Evolutionary conservation across 805 yeast genomes (phyloP).

Genomic region (Clavispora santaluciae): DNA sequence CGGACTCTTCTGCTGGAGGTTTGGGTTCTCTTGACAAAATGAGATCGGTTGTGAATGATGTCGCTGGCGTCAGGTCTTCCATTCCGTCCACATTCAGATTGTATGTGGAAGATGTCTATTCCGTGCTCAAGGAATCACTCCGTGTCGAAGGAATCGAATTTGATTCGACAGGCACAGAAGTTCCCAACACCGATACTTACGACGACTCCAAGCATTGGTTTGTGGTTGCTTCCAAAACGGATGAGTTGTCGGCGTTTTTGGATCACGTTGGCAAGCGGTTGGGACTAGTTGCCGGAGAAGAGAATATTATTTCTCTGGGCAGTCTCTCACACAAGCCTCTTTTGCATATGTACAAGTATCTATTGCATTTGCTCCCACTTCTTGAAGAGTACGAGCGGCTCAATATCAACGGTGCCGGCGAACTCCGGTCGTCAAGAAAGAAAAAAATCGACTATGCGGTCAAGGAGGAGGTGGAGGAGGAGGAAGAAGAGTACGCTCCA

Average conservation of each 20-base stretch:
- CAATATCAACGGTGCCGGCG: conserved; percentile 3
- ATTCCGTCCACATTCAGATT: conserved; percentile 31
- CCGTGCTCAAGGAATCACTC: conserved; percentile 25
- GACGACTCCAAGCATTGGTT: conserved; percentile 22
- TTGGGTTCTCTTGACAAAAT: conserved; percentile 31
- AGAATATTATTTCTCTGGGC: conserved; percentile 10
- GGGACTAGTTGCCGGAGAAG: conserved; percentile 10
- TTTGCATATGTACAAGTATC: conserved; percentile 24
- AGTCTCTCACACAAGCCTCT: conserved; percentile 25
- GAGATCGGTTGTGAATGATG: conserved; percentile 19
- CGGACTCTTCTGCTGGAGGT: conserved; percentile 31
- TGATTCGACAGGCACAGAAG: conserved; percentile 27
- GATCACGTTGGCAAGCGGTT: conserved; percentile 19
- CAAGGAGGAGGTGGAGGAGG: conserved; percentile 2
- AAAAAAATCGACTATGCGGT: conserved; percentile 12
- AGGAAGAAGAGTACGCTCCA: conserved; percentile 7
- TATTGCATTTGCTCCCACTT: conserved; percentile 24
- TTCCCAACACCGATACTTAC: conserved; percentile 4
- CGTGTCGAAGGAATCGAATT: conserved; percentile 31
- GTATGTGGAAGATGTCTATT: conserved; percentile 39
- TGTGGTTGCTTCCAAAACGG: conserved; percentile 31
- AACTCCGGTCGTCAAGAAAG: conserved; percentile 10
- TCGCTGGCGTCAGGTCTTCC: conserved; percentile 7
- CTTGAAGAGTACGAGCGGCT: conserved; percentile 14
- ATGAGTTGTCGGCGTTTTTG: conserved; percentile 25